These are phyloP conservation scores for Tricholomella constricta DNA, from an alignment of 768 basidiomycete species.

Conservation along the genomic window DNA sequence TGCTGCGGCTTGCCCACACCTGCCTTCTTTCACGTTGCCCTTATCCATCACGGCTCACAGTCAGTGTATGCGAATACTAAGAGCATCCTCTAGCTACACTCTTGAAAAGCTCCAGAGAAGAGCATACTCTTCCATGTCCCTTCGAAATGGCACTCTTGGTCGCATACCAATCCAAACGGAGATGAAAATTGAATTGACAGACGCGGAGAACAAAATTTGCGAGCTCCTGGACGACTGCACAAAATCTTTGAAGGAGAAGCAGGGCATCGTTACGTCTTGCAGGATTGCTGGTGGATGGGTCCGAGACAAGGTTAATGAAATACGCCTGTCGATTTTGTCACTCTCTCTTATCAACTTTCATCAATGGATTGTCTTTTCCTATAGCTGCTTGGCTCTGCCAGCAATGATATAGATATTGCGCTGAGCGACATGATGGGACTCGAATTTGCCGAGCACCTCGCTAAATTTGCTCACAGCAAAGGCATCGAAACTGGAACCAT, in stretches of 20 bases:
- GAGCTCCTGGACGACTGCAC: constrained; percentile 81
- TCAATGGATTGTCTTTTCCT: constrained; percentile 6
- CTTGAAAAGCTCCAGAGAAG: neutral
- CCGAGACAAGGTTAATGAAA: constrained; percentile 80
- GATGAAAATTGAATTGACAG: constrained; percentile 58
- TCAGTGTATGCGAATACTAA: constrained; percentile 8
- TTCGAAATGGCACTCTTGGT: constrained; percentile 6
- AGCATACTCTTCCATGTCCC: constrained; percentile 13
- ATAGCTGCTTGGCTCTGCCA: constrained; percentile 78
- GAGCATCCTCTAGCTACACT: neutral
- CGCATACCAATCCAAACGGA: constrained; percentile 22
- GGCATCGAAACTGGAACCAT: constrained; percentile 59
- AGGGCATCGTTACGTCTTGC: constrained; percentile 64
- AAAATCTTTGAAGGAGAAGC: constrained; percentile 49
- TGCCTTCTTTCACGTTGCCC: neutral
- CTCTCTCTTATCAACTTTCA: neutral
- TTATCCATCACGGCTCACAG: neutral
- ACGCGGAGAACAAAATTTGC: constrained; percentile 71
- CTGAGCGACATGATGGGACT: constrained; percentile 88
- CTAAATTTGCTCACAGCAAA: constrained; percentile 56
- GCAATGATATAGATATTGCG: constrained; percentile 94
- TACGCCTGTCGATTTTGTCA: neutral
- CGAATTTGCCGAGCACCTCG: constrained; percentile 81
- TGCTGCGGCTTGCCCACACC: too few species aligned
- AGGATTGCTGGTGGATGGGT: constrained; percentile 99